Evolutionary conservation across 2,329 filamentous ascomycete genomes (phyloP).

Genomic region (Diaporthe citriasiana): DNA sequence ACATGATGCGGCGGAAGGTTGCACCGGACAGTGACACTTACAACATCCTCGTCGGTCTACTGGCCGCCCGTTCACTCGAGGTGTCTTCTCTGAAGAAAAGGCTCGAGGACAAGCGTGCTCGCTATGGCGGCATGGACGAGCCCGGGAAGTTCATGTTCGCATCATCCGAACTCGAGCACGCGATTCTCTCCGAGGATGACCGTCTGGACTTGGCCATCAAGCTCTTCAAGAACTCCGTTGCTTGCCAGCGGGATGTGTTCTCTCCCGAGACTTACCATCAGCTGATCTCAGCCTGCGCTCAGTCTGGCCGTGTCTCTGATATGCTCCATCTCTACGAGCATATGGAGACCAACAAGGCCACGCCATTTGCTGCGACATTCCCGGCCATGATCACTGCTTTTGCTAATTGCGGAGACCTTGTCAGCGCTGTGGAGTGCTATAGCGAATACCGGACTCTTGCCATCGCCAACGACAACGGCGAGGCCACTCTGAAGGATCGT

Average conservation of each 20-base stretch:
- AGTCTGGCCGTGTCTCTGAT: slow-evolving; percentile 83
- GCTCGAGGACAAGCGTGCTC: slow-evolving; percentile 84
- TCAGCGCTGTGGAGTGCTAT: slow-evolving; percentile 93
- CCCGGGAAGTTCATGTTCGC: slow-evolving; percentile 88
- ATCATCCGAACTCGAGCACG: slow-evolving; percentile 88
- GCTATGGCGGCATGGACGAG: slow-evolving; percentile 89
- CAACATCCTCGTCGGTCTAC: slow-evolving; percentile 85
- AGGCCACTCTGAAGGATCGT: slow-evolving; percentile 76
- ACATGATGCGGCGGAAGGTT: slow-evolving; percentile 92
- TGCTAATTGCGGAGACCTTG: slow-evolving; percentile 82
- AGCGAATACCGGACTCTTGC: slow-evolving; percentile 93
- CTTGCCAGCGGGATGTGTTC: slow-evolving; percentile 74
- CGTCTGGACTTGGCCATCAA: slow-evolving; percentile 87
- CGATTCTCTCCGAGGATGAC: slow-evolving; percentile 88
- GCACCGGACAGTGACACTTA: slow-evolving; percentile 88
- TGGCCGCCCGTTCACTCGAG: slow-evolving; percentile 85
- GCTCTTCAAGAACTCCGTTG: slow-evolving; percentile 83
- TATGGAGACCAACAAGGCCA: slow-evolving; percentile 84
- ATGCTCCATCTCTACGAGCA: slow-evolving; percentile 94
- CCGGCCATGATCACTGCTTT: slow-evolving; percentile 97
- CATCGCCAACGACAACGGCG: slow-evolving; percentile 84
- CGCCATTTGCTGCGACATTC: slow-evolving; percentile 86
- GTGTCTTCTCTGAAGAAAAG: slow-evolving; percentile 79
- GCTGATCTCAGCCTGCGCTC: slow-evolving; percentile 89
- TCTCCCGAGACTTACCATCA: slow-evolving; percentile 87